These are phyloP conservation scores for Hypholoma sublateritium DNA, from an alignment of 768 basidiomycete species.

Conservation along the genomic window DNA sequence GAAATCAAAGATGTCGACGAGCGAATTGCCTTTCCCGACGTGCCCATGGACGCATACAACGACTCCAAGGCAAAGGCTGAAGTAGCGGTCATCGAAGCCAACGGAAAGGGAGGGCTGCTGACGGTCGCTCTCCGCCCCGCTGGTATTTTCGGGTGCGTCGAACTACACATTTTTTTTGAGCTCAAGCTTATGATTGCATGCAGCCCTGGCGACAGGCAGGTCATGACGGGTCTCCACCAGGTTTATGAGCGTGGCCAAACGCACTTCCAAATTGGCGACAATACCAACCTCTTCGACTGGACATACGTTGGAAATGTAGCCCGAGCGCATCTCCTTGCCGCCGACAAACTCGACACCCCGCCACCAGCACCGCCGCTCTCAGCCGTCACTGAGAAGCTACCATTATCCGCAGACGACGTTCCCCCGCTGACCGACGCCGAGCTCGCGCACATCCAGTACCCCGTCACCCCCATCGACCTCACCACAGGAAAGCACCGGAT, in stretches of 20 bases:
- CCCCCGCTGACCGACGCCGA: conserved; percentile 42
- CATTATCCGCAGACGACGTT: conserved; percentile 36
- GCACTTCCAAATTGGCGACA: conserved; percentile 91
- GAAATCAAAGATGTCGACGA: conserved; percentile 89
- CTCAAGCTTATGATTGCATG: conserved; percentile 1
- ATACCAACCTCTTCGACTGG: conserved; percentile 93
- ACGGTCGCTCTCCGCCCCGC: conserved; percentile 92
- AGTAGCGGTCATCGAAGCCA: conserved; percentile 78
- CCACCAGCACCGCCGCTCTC: conserved; percentile 43
- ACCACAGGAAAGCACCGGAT: conserved; percentile 67
- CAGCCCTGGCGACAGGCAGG: conserved; percentile 91
- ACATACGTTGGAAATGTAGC: conserved; percentile 97
- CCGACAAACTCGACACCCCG: conserved; percentile 73
- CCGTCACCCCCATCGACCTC: conserved; percentile 60
- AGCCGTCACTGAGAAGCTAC: conserved; percentile 29
- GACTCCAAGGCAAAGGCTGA: conserved; percentile 93
- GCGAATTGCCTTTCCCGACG: conserved; percentile 70
- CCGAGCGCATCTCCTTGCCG: conserved; percentile 89
- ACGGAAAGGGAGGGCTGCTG: conserved; percentile 78
- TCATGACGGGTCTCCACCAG: conserved; percentile 74
- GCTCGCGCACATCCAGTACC: conserved; percentile 40
- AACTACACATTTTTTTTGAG: not conserved
- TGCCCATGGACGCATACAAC: conserved; percentile 88
- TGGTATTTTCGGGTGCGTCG: conserved; percentile 86
- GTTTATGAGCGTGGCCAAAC: conserved; percentile 83